phyloP scores from a whole-genome alignment of 2,329 filamentous ascomycete species.

The Decorospora gaudefroyi region DNA sequence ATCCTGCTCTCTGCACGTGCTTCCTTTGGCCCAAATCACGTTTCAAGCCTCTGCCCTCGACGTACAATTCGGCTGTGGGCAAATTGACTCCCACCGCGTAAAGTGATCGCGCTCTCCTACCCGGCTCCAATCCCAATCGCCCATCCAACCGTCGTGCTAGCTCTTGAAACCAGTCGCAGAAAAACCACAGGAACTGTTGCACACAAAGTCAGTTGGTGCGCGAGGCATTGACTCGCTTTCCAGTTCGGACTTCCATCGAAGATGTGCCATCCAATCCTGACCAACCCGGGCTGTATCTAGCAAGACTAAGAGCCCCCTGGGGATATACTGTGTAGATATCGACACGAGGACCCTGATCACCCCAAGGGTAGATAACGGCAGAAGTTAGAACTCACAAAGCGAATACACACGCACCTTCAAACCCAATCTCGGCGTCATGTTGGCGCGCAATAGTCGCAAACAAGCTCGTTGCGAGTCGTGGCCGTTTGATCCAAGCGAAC shows the following conservation, averaged over 20 bases:
- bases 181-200: not conserved
- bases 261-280: constrained; percentile 1
- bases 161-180: not conserved
- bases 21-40: constrained; percentile 4
- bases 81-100: too few relatives aligned
- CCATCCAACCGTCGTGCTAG: not conserved
- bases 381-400: constrained; percentile 3
- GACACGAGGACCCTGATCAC: constrained; percentile 1
- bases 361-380: constrained; percentile 1
- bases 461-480: constrained; percentile 3
- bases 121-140: not conserved
- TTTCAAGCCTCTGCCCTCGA: constrained; percentile 8
- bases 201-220: not conserved
- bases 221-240: too few relatives aligned
- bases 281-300: not conserved
- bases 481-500: constrained; percentile 7
- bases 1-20: constrained; percentile 5
- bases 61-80: constrained; percentile 2
- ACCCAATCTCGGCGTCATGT: constrained; percentile 1
- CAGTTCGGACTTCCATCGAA: too few relatives aligned
- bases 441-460: constrained; percentile 11
- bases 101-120: not conserved
- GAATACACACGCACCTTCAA: constrained; percentile 13
- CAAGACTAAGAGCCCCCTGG: constrained; percentile 5
- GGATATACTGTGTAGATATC: too few relatives aligned